Evolutionary conservation across 257 asterid species (phyloP), one percentile per base, ranked within the genome.

Genomic region (Fraxinus anomala): DNA sequence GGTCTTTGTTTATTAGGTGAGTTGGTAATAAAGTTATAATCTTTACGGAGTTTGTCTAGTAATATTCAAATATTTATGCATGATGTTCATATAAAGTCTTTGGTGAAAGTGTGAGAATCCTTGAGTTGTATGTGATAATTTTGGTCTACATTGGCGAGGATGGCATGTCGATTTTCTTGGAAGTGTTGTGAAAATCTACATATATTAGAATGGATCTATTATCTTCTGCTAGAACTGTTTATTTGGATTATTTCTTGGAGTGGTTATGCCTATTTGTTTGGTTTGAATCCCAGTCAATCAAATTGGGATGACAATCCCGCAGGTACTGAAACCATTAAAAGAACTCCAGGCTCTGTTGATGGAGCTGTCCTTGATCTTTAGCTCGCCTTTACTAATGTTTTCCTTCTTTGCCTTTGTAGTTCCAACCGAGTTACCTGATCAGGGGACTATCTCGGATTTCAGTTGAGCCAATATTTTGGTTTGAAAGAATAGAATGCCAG

Each of bases 1-100:
- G 97, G 77, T 88, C 94, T 72, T 78, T 95, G 81, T 83, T 90
- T 80, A 83, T 91, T 82, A 89, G 97, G 99, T 95, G 88, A 90
- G 91, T 88, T 70, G 31, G 83, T 80, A 65, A 61, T 59, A 56
- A 61, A 74, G 72, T 66, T 72, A 6, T 70, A 24, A 77, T 84
- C 73, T 70, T 70, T 44, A 37, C 42, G 3, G 28, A 23, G 37
- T 14, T 19, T 73, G 39, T 23, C 31, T 73, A 28, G 12, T 6
- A 61, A 59, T 74, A 70, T 80, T 39, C 69, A 24, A 37, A 76
- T 80, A 70, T 75, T 82, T 63, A 68, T 82, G 51, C 28, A 1
- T 59, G 67, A 21, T 59, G n/a, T 59, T 59, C 13, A 59, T 59
- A 21, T 59, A 1, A 4, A 7, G 67, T 59, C 28, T 21, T 21